phyloP scores from a whole-genome alignment of 257 asterid genomes.

The Eucommia ulmoides region DNA sequence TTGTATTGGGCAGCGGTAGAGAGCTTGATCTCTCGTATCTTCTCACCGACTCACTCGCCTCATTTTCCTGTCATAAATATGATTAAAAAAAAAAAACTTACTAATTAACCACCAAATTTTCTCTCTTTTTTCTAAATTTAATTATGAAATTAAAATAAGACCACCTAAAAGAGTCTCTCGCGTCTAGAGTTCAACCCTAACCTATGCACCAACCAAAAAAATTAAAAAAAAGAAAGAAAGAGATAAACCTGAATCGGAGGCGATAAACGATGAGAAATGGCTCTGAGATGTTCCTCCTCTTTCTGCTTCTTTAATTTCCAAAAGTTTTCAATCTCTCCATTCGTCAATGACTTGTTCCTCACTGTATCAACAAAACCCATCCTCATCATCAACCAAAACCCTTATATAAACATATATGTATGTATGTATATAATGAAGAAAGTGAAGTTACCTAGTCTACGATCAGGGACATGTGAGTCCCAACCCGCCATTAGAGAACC shows the following conservation, averaged over 20 bases:
- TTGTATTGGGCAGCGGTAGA: background rate
- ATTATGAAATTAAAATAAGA: too few relatives aligned
- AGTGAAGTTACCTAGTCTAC: slow-evolving; percentile 32
- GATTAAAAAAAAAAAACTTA: background rate
- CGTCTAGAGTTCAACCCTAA: too few relatives aligned
- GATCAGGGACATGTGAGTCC: slow-evolving; percentile 46
- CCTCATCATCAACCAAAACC: background rate
- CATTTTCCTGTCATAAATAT: slow-evolving; percentile 17
- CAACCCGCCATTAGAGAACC: slow-evolving; percentile 98
- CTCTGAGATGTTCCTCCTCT: slow-evolving; percentile 59
- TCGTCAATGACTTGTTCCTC: slow-evolving; percentile 67
- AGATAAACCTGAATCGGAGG: slow-evolving; percentile 37
- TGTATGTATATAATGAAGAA: background rate
- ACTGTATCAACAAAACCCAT: slow-evolving; percentile 22
- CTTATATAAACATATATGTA: too few relatives aligned
- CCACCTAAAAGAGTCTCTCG: too few relatives aligned
- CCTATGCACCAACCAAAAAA: background rate
- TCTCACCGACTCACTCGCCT: slow-evolving; percentile 21
- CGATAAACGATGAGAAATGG: slow-evolving; percentile 38
- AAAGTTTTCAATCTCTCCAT: slow-evolving; percentile 47
- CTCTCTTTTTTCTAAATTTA: too few relatives aligned
- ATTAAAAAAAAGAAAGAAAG: background rate
- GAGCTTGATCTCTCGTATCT: slow-evolving; percentile 2
- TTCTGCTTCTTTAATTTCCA: slow-evolving; percentile 60
- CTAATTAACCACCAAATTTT: too few relatives aligned